A percentile compares a stretch with the other conserved stretches of the same genome.
These are phyloP conservation scores for Hemileccinum rubropunctum DNA, from an alignment of 768 basidiomycete species.

Conservation along the genomic window DNA sequence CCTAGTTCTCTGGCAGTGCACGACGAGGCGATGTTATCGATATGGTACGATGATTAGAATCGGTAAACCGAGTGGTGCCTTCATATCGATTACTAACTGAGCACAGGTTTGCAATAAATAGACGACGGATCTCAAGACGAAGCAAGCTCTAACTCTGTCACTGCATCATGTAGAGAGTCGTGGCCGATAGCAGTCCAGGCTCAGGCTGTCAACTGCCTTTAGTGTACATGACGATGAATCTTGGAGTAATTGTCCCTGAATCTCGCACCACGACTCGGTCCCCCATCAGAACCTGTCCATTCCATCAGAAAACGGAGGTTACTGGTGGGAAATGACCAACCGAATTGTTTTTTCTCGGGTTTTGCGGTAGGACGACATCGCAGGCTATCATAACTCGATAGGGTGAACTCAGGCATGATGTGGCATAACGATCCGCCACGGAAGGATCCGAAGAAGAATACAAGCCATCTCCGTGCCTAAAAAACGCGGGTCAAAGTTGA, in stretches of 20 bases:
- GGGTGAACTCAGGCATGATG: conserved; percentile 63
- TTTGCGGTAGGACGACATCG: conserved; percentile 44
- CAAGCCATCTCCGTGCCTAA: conserved; percentile 59
- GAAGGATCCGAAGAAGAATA: conserved; percentile 62
- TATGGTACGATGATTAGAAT: conserved; percentile 1
- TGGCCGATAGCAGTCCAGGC: conserved; percentile 15
- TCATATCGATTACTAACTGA: conserved; percentile 17
- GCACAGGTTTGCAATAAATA: conserved; percentile 25
- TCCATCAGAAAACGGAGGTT: conserved; percentile 27
- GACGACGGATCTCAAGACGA: conserved; percentile 18
- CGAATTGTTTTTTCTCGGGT: conserved; percentile 23
- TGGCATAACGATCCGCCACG: conserved; percentile 57
- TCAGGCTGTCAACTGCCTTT: conserved; percentile 30
- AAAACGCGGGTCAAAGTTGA: conserved; percentile 2
- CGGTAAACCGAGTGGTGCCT: conserved; percentile 18
- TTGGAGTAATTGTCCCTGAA: conserved; percentile 56
- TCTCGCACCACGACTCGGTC: conserved; percentile 52
- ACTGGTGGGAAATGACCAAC: conserved; percentile 20
- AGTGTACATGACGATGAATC: conserved; percentile 58
- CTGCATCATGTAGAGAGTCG: conserved; percentile 16
- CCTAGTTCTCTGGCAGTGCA: conserved; percentile 18
- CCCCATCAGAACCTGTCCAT: conserved; percentile 41
- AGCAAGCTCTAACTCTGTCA: conserved; percentile 22
- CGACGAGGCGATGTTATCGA: conserved; percentile 28
- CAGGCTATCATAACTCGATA: conserved; percentile 66